A percentile compares a stretch with the other conserved stretches of the same genome.
Evolutionary conservation across 257 asterid genomes (phyloP).

Genomic region (Fraxinus anomala): DNA sequence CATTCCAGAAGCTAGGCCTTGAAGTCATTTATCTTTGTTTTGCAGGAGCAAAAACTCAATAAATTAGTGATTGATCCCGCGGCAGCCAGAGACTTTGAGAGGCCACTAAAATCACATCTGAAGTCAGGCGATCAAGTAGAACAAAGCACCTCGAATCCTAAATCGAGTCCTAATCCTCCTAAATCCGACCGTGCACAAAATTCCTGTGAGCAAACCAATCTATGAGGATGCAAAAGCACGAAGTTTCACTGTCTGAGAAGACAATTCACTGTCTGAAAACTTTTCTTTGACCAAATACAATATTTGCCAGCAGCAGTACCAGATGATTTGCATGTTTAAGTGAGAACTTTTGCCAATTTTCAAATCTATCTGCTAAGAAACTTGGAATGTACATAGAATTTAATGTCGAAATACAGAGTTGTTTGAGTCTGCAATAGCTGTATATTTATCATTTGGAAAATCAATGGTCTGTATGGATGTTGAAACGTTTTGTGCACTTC

Average conservation of each 20-base stretch:
- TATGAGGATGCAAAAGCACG: constrained; percentile 47
- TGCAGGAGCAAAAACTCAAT: constrained; percentile 84
- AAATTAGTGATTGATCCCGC: constrained; percentile 77
- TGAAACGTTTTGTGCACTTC: not conserved
- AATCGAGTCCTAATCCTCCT: constrained; percentile 43
- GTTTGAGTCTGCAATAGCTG: not conserved
- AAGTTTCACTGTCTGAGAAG: not conserved
- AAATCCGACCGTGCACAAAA: constrained; percentile 39
- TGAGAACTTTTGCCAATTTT: not conserved
- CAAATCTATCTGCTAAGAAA: not conserved
- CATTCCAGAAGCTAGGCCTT: constrained; percentile 1
- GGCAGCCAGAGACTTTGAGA: constrained; percentile 82
- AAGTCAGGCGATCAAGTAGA: constrained; percentile 60
- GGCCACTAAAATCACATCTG: constrained; percentile 57
- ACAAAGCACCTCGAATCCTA: constrained; percentile 42
- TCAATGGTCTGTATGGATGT: not conserved
- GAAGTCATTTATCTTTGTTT: constrained; percentile 18
- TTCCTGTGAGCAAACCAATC: constrained; percentile 40
- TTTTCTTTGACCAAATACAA: not conserved
- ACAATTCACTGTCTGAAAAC: not conserved
- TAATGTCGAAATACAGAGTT: not conserved
- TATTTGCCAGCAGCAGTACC: not conserved
- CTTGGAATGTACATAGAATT: not conserved
- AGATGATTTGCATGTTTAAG: not conserved
- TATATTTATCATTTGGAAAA: not conserved